phyloP scores from a whole-genome alignment of 108 stramenopile species.

The Cylindrotheca fusiformis region DNA sequence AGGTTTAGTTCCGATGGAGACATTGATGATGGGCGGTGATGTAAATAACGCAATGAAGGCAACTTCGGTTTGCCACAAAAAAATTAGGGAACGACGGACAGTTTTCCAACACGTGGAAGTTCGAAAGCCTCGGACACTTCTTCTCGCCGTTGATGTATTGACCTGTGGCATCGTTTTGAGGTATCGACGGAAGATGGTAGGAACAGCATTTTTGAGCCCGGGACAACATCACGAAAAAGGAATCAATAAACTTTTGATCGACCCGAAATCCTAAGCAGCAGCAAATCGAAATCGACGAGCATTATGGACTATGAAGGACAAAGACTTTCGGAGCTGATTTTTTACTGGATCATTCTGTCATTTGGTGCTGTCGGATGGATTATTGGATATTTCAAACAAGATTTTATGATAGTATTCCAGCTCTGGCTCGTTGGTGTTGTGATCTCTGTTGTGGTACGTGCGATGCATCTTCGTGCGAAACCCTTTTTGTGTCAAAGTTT shows the following conservation, averaged over 20 bases:
- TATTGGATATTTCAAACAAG: conserved; percentile 84
- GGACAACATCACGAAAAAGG: neutral
- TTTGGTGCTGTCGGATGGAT: conserved; percentile 86
- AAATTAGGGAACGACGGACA: neutral
- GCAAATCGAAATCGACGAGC: no score
- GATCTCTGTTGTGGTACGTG: conserved; percentile 62
- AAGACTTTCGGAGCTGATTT: conserved; percentile 76
- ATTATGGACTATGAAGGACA: conserved; percentile 91
- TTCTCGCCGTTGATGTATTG: no score
- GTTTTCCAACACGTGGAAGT: neutral
- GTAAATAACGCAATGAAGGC: no score
- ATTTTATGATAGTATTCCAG: conserved; percentile 82
- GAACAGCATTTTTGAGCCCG: neutral
- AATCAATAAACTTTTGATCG: neutral
- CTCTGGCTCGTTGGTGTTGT: conserved; percentile 80
- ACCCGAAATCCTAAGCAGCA: neutral
- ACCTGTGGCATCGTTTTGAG: neutral
- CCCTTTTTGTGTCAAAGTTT: conserved; percentile 2
- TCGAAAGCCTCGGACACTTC: no score
- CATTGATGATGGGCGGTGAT: no score
- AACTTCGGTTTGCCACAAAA: no score
- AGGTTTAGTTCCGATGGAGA: no score
- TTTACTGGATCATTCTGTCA: conserved; percentile 77
- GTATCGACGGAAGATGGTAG: neutral
- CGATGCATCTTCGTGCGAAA: neutral